phyloP scores from a whole-genome alignment of 164 flowering plant genomes.

The Dillenia turbinata region DNA sequence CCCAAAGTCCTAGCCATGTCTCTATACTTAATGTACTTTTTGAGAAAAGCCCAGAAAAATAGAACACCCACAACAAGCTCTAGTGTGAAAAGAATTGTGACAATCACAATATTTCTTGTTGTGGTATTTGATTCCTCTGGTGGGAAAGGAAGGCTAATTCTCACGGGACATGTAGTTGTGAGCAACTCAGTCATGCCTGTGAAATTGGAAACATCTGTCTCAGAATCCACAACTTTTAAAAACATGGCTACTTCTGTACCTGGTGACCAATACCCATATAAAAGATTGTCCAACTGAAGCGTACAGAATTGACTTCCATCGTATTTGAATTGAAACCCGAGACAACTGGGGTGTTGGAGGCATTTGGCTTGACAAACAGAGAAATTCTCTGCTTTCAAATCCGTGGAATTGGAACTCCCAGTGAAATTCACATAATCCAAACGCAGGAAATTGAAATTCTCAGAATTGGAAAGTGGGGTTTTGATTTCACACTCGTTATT shows the following conservation, averaged over 20 bases:
- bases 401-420: conserved; percentile 26
- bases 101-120: conserved; percentile 47
- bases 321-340: conserved; percentile 49
- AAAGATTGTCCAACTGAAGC: conserved; percentile 33
- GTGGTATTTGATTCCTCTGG: conserved; percentile 41
- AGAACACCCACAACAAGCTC: conserved; percentile 56
- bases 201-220: conserved; percentile 38
- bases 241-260: conserved; percentile 36
- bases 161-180: conserved; percentile 50
- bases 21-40: conserved; percentile 58
- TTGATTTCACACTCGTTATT: conserved; percentile 7
- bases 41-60: conserved; percentile 68
- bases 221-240: conserved; percentile 41
- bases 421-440: conserved; percentile 61
- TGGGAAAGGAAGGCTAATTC: conserved; percentile 49
- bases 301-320: conserved; percentile 46
- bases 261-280: conserved; percentile 70
- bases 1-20: conserved; percentile 73
- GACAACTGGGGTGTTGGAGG: conserved; percentile 23
- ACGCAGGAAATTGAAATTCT: conserved; percentile 33
- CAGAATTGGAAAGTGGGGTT: conserved; percentile 4
- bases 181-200: conserved; percentile 48
- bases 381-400: conserved; percentile 11
- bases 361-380: conserved; percentile 32
- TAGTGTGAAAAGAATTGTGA: conserved; percentile 46